Evolutionary conservation across 176 grass and related monocot genomes (phyloP), one percentile per base, ranked within the genome.

Genomic region (Juncus inflexus): DNA sequence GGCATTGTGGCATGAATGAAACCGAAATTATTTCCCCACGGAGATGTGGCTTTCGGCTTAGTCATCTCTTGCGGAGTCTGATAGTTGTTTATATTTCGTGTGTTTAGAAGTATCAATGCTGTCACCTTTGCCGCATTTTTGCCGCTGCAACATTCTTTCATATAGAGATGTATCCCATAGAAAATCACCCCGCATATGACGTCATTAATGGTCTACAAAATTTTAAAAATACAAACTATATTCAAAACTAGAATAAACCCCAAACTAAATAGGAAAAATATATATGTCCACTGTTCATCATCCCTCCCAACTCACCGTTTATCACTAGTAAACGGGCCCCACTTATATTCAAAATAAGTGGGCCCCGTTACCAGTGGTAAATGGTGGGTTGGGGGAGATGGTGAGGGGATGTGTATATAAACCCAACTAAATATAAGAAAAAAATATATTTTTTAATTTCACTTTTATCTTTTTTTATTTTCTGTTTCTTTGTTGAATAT

Each of bases 171-270:
- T 15, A 58, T 51, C 50, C 71, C 78, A 37, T 81, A 81, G 45
- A 81, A 81, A 9, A 75, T 11, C 11, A 75, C 35, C 0, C 70
- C 78, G 3, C 15, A 42, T 5, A 81, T 81, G 0, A 75, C 60
- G 62, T 81, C 78, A 60, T 75, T 81, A 51, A 81, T 74, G 5
- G 78, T 81, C 78, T 81, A 67, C n/a, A 79, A 76, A 76, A 16
- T n/a, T 41, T 51, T 12, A 49, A 74, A 62, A 11, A 51, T 1
- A 1, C 4, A 15, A 14, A 47, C 9, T 9, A 58, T 52, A 28
- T 63, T 63, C 52, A 55, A 15, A 42, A 28, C 19, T 28, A 28
- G 19, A 28, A 28, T 28, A 28, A 28, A 28, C 19, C 19, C 19
- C 19, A 28, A 28, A 28, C 19, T 28, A 28, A 28, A 28, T 28